Evolutionary conservation across 495 filamentous ascomycete species (phyloP), one percentile per base, ranked within the genome.

Genomic region (Aspergillus funiculosus): DNA sequence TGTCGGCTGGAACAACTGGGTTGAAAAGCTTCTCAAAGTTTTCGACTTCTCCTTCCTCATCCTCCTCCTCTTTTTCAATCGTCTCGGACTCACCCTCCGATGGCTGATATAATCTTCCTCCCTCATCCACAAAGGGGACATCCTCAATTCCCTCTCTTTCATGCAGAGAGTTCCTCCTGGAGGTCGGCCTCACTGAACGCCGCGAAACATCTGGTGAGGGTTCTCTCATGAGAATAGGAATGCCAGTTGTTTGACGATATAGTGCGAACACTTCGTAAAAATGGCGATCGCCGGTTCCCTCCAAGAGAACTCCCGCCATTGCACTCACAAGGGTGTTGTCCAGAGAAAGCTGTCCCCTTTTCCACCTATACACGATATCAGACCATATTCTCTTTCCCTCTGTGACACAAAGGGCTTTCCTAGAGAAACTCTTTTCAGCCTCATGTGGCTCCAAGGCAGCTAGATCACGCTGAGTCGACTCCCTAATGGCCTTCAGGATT

Each of bases 321-420:
- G 86, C 70, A 45, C 74, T 77, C 6, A 89, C 81, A 2, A 95
- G 64, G 29, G 75, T 63, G 51, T 87, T 84, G 54, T 94, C 88
- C 19, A 95, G 66, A 40, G 69, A 50, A 9, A 96, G 43, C 32
- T 79, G 69, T 9, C 81, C 86, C 20, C 73, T 68, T 25, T 65
- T 70, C 90, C 90, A 96, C 37, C 80, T 78, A 14, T 69, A 63
- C 8, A 85, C 61, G 18, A 94, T 69, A 52, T 92, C 87, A n/a
- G 76, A 67, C 92, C 92, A 98, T 18, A 96, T 65, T 8, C 71
- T 66, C 41, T 82, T 78, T 1, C 75, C 85, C 49, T 91, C 67
- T 37, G 74, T 48, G 39, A 81, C 52, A 58, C 69, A 59, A 20
- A 56, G 57, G 2, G 55, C 51, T 35, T 59, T 60, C 37, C 55